A percentile compares a stretch with the other conserved stretches of the same genome.
phyloP scores from a whole-genome alignment of 1,139 yeast genomes.

The Kodamaea anthophila region DNA sequence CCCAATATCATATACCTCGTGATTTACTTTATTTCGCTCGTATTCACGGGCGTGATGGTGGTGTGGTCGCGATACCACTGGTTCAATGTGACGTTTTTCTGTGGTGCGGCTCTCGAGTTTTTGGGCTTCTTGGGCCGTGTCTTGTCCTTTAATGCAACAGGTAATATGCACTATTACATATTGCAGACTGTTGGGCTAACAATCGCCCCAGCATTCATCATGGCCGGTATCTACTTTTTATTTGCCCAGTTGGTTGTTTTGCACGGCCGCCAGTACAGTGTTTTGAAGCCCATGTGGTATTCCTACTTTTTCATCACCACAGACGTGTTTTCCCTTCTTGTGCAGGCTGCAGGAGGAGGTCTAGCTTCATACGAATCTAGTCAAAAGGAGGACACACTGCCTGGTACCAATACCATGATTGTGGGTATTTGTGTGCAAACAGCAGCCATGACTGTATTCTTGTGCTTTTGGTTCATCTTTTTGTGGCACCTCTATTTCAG shows the following conservation, averaged over 20 bases:
- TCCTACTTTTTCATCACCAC: conserved; percentile 60
- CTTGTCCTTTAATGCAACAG: conserved; percentile 35
- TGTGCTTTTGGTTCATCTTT: conserved; percentile 51
- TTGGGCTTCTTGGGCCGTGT: conserved; percentile 66
- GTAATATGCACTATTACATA: conserved; percentile 42
- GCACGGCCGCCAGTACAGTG: conserved; percentile 58
- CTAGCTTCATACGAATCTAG: conserved; percentile 55
- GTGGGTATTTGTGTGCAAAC: conserved; percentile 82
- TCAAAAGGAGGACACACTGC: conserved; percentile 25
- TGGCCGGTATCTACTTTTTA: conserved; percentile 35
- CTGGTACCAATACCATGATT: conserved; percentile 73
- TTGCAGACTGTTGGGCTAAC: conserved; percentile 69
- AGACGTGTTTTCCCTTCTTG: conserved; percentile 61
- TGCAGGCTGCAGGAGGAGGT: conserved; percentile 77
- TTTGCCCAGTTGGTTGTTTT: conserved; percentile 68
- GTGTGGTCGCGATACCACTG: conserved; percentile 58
- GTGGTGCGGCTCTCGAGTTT: conserved; percentile 60
- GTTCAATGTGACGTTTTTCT: conserved; percentile 58
- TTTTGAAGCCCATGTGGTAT: conserved; percentile 69
- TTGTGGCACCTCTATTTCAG: conserved; percentile 39
- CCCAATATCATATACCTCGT: conserved; percentile 28
- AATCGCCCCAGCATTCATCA: conserved; percentile 64
- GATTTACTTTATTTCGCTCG: conserved; percentile 20
- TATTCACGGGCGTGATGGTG: conserved; percentile 20
- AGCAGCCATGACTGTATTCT: conserved; percentile 60